Conservation (phyloP, 176 grass and related monocot species). For the Rhipidocladum racemiflorum region DNA sequence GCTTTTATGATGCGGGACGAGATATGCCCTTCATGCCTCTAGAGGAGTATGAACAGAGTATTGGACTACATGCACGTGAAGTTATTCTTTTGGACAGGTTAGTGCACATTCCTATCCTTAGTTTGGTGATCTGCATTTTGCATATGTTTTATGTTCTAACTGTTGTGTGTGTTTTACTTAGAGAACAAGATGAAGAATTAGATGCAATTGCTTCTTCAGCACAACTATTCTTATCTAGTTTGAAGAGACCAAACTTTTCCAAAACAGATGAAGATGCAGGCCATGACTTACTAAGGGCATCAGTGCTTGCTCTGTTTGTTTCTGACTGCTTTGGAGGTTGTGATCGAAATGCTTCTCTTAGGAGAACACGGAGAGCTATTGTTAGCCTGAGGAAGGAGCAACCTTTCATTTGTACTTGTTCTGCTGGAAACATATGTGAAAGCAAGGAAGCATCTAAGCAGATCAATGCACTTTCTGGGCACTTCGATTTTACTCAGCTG, state of each 20-base stretch:
- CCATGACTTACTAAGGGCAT: slow-evolving; percentile 68
- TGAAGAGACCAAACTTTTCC: slow-evolving; percentile 50
- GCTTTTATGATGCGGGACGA: slow-evolving; percentile 95
- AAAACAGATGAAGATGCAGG: slow-evolving; percentile 55
- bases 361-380: slow-evolving; percentile 64
- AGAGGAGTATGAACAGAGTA: slow-evolving; percentile 68
- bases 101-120: slow-evolving; percentile 21
- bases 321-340: slow-evolving; percentile 97
- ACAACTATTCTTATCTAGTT: slow-evolving; percentile 72
- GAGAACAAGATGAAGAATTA: slow-evolving; percentile 92
- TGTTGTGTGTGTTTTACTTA: slow-evolving; percentile 35
- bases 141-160: slow-evolving; percentile 32
- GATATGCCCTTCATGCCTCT: slow-evolving; percentile 81
- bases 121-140: neutral
- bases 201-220: slow-evolving; percentile 85
- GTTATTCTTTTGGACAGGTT: slow-evolving; percentile 99
- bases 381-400: slow-evolving; percentile 79
- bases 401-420: slow-evolving; percentile 95
- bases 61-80: slow-evolving; percentile 69
- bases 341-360: slow-evolving; percentile 74
- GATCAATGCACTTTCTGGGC: slow-evolving; percentile 24
- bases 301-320: slow-evolving; percentile 91
- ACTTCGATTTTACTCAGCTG: slow-evolving; percentile 49
- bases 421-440: slow-evolving; percentile 37
- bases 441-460: slow-evolving; percentile 39